Base-by-base conservation (phyloP, 371 early-diverging fungal genomes). In the Globomyces sp. region DNA sequence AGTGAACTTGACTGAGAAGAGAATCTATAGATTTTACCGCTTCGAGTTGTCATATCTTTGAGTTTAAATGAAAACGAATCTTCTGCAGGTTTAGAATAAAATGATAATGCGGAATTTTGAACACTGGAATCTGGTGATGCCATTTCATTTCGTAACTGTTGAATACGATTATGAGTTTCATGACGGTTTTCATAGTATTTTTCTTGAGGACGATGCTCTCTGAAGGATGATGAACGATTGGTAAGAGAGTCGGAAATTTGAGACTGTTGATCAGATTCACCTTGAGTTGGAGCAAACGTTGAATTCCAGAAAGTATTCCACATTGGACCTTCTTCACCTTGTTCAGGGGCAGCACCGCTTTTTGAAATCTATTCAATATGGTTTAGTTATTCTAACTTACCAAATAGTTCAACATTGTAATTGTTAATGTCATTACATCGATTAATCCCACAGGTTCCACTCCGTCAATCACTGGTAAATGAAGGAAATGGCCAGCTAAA, bases 401-500 rank as follows among this genome's bases (percentile, higher is more conserved):
- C 66, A 81, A 43, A 64, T 83, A 78, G 39, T 69, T 78, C 45
- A 83, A 71, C 76, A 79, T 79, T 2, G 78, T 65, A 59, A 77
- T 74, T 24, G 96, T 95, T 63, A 98, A 77, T 62, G 89, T 89
- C 70, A 95, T 77, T 4, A 98, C 95, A 77, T 98, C 96, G 1
- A 96, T 92, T 66, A 96, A 81, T 43, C 98, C 96, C 34, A 91
- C 76, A 1, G 77, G 75, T 1, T 68, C 62, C 1, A 45, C 34
- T 57, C 68, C 72, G 44, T 93, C 92, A 40, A 95, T 86, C 4
- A 98, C 94, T 0, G 98, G 98, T 58, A 98, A 80, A 74, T 98
- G 96, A 57, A 96, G 83, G 75, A 92, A 98, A 66, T 94, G 92
- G 2, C 94, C 92, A 72, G 92, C 96, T 92, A 77, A 6, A 64